phyloP scores from a whole-genome alignment of 164 flowering plant species.

The Vitis rotundifolia region DNA sequence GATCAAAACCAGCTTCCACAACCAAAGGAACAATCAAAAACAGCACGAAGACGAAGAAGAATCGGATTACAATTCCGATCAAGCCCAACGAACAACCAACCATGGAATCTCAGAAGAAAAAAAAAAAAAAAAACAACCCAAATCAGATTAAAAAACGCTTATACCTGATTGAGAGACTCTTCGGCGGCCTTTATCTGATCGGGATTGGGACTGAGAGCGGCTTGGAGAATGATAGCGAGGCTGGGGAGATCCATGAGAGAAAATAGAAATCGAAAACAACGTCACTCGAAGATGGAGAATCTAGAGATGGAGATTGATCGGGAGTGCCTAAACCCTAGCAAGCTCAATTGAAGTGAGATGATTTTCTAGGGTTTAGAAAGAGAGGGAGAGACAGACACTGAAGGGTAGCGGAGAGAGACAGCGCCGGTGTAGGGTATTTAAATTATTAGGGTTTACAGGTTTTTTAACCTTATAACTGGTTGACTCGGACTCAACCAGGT shows the following conservation, averaged over 20 bases:
- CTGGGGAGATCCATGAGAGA: slow-evolving; percentile 81
- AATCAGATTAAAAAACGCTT: not conserved
- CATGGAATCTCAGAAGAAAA: not conserved
- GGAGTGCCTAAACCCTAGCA: slow-evolving; percentile 14
- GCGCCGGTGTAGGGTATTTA: slow-evolving; percentile 17
- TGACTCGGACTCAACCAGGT: no score
- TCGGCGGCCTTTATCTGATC: slow-evolving; percentile 90
- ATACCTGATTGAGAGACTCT: slow-evolving; percentile 87
- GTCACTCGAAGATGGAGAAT: not conserved
- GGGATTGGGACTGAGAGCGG: slow-evolving; percentile 93
- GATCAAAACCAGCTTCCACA: no score
- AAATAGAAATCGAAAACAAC: not conserved
- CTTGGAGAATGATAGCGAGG: slow-evolving; percentile 71
- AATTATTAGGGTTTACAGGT: slow-evolving; percentile 31
- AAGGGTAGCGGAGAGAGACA: slow-evolving; percentile 12
- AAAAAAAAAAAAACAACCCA: not conserved
- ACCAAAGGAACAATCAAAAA: no score
- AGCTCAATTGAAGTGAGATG: not conserved
- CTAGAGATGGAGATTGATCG: not conserved
- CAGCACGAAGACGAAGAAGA: no score
- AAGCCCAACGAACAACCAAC: no score
- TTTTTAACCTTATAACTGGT: slow-evolving; percentile 2
- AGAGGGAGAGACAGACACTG: not conserved
- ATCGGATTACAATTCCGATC: no score
- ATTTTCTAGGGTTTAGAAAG: slow-evolving; percentile 16